These are phyloP conservation scores for Hygrophorus pudorinus DNA, from an alignment of 768 basidiomycete species.

Conservation along the genomic window DNA sequence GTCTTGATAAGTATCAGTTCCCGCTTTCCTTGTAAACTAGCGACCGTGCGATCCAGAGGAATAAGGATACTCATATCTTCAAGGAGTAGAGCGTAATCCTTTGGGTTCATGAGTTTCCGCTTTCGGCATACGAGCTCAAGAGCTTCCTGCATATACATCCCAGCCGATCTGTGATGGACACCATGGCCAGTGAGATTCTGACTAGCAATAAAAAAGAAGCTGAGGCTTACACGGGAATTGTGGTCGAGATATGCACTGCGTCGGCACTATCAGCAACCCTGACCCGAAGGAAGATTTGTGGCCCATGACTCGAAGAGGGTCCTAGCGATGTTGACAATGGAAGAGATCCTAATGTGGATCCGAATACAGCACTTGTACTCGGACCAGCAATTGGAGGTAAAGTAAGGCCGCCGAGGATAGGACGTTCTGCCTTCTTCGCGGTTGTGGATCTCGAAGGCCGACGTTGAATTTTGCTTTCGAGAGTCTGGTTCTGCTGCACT, in stretches of 20 bases:
- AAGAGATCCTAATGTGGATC: constrained; percentile 34
- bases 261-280: constrained; percentile 75
- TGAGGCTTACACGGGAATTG: constrained; percentile 80
- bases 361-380: constrained; percentile 36
- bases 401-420: constrained; percentile 16
- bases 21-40: constrained; percentile 79
- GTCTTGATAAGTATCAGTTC: constrained; percentile 76
- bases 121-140: constrained; percentile 75
- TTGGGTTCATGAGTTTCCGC: constrained; percentile 54
- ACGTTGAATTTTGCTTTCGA: constrained; percentile 75
- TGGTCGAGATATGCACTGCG: constrained; percentile 78
- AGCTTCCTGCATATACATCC: constrained; percentile 96
- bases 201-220: neutral
- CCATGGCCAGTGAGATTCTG: neutral
- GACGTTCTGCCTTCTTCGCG: constrained; percentile 36
- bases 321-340: constrained; percentile 58
- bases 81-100: constrained; percentile 77
- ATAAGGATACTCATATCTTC: constrained; percentile 64
- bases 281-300: constrained; percentile 76
- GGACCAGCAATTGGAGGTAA: constrained; percentile 25
- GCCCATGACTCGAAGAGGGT: constrained; percentile 64
- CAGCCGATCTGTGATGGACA: constrained; percentile 50
- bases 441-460: constrained; percentile 64
- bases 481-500: constrained; percentile 68
- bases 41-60: constrained; percentile 93